Evolutionary conservation across 1,284 basidiomycete species (phyloP).

Genomic region (Cystobasidium pallidum): DNA sequence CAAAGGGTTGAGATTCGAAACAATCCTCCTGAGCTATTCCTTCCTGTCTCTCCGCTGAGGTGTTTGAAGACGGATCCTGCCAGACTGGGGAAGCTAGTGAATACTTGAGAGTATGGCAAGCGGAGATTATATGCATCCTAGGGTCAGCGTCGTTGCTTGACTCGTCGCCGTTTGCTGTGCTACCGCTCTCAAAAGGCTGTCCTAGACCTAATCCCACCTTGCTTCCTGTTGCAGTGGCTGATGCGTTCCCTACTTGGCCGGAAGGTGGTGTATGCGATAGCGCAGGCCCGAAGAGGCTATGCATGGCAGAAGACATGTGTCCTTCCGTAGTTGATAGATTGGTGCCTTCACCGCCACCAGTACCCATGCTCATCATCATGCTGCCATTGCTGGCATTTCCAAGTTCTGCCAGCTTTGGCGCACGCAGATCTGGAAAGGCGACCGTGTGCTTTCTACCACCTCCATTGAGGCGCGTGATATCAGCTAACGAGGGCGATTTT

Average conservation of each 20-base stretch:
- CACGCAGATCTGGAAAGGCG: slow-evolving; percentile 40
- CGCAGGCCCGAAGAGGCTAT: neutral
- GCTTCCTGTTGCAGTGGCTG: neutral
- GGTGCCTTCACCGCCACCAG: neutral
- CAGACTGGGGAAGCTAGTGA: slow-evolving; percentile 33
- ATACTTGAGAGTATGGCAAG: slow-evolving; percentile 29
- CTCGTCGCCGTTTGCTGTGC: neutral
- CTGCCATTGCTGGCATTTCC: slow-evolving; percentile 7
- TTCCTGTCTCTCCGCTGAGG: neutral
- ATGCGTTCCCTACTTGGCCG: neutral
- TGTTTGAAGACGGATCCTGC: slow-evolving; percentile 5
- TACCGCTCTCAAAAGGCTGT: slow-evolving; percentile 14
- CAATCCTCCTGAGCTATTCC: slow-evolving; percentile 15
- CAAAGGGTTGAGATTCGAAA: slow-evolving; percentile 38
- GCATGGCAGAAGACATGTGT: neutral
- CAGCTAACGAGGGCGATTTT: slow-evolving; percentile 33
- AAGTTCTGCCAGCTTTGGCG: slow-evolving; percentile 9
- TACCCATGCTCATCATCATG: slow-evolving; percentile 33
- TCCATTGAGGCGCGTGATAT: slow-evolving; percentile 38
- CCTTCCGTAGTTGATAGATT: neutral
- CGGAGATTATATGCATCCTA: slow-evolving; percentile 36
- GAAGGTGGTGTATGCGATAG: neutral
- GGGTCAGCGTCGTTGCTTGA: slow-evolving; percentile 33
- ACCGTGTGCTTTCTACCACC: slow-evolving; percentile 30
- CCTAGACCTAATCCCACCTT: slow-evolving; percentile 26